phyloP scores from a whole-genome alignment of 257 asterid species.

The Petunia axillaris region DNA sequence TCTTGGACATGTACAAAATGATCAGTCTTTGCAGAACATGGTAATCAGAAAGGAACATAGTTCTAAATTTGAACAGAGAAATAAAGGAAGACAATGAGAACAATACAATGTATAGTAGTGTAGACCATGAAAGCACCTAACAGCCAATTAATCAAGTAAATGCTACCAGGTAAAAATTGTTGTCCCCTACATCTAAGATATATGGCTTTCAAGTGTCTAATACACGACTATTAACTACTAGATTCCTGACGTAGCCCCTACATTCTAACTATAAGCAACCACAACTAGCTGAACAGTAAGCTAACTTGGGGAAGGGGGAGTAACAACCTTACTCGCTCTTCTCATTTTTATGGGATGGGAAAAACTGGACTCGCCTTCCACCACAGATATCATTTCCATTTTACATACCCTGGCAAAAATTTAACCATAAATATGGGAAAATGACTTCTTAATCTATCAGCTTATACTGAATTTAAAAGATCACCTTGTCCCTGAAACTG shows the following conservation, averaged over 20 bases:
- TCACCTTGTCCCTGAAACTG: neutral
- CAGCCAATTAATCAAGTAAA: slow-evolving; percentile 16
- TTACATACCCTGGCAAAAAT: neutral
- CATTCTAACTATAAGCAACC: slow-evolving; percentile 1
- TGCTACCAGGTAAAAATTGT: neutral
- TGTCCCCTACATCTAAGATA: neutral
- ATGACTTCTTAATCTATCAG: neutral
- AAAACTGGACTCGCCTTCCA: neutral
- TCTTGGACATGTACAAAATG: slow-evolving; percentile 6
- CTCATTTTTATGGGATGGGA: neutral
- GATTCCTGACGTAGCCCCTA: neutral
- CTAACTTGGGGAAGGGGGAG: neutral
- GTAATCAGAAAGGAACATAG: neutral
- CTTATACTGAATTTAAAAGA: slow-evolving; percentile 3
- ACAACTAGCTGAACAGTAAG: neutral
- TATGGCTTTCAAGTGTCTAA: slow-evolving; percentile 12
- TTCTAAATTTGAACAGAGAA: slow-evolving; percentile 1
- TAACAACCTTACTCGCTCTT: neutral
- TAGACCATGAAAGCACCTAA: neutral
- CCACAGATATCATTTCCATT: neutral
- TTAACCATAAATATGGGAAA: neutral
- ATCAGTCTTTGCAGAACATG: slow-evolving; percentile 16
- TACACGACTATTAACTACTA: neutral
- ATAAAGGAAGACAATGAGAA: neutral
- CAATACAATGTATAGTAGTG: neutral